Evolutionary conservation across 148 eudicot genomes (phyloP), one percentile per base, ranked within the genome.

Genomic region (Cornus kousa): DNA sequence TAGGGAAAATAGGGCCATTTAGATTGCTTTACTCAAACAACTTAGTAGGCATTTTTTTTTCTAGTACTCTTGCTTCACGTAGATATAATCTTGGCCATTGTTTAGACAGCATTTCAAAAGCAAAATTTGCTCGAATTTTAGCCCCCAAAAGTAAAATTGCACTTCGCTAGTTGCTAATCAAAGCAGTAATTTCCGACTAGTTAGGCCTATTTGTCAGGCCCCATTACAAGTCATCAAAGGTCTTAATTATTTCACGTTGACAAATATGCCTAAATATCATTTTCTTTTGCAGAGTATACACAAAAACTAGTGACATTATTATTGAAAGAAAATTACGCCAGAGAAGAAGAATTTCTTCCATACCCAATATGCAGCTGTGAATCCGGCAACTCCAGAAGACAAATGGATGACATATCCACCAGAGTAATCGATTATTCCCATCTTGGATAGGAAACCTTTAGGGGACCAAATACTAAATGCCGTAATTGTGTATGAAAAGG

Each of bases 301-400:
- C 1, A 11, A 53, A 53, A 53, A 53, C 59, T 11, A 53, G 59
- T 12, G 14, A 1, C 59, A 4, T 22, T 7, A 33, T 68, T 14
- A 17, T 9, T 28, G 20, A 31, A 16, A 32, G 33, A 68, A 31
- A 35, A 12, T 5, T 4, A 16, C 7, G 5, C 0, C 8, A 35
- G 48, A 20, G 10, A 0, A 28, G 16, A 12, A 67, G 19, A 53
- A 11, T 5, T 14, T 53, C 17, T 68, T 35, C 35, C n/a, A 7
- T 82, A 82, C 84, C 84, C 84, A 82, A 48, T 77, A 82, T 10
- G 84, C 84, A 20, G 84, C 84, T 4, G 84, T 82, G 78, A 77
- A 82, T 39, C 84, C 84, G 32, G 84, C 84, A 19, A 82, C 84
- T 32, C 84, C 84, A 37, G 84, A 82, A 33, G 84, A 77, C 68